A percentile compares a stretch with the other conserved stretches of the same genome.
Evolutionary conservation across 1,139 yeast genomes (phyloP).

Genomic region (Magnusiomyces suaveolens): DNA sequence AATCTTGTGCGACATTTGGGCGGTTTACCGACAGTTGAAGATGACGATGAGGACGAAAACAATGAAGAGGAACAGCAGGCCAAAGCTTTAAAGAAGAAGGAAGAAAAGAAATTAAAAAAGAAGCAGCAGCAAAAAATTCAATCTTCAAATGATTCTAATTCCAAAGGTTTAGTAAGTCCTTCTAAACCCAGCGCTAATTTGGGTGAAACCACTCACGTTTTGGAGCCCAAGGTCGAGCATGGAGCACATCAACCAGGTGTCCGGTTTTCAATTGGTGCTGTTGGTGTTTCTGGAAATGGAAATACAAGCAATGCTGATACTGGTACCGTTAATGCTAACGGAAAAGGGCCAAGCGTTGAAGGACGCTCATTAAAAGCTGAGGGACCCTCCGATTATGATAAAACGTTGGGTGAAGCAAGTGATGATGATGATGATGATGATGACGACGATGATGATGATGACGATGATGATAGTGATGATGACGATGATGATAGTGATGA

Average conservation of each 20-base stretch:
- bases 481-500: constrained; percentile 11
- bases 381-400: too few species aligned
- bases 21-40: constrained; percentile 28
- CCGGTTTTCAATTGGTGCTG: constrained; percentile 1
- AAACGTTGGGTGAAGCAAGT: not conserved
- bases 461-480: constrained; percentile 9
- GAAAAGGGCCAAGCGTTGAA: too few species aligned
- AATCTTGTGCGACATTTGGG: constrained; percentile 46
- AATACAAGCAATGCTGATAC: too few species aligned
- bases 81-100: not conserved
- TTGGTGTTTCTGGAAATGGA: too few species aligned
- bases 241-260: not conserved
- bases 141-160: not conserved
- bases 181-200: not conserved
- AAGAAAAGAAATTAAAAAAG: constrained; percentile 8
- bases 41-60: constrained; percentile 33
- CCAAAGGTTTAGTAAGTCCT: not conserved
- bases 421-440: constrained; percentile 10
- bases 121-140: constrained; percentile 3
- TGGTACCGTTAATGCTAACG: too few species aligned
- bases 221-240: not conserved
- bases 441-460: too few species aligned
- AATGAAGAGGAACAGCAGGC: constrained; percentile 18
- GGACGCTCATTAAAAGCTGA: too few species aligned
- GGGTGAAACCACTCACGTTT: not conserved